Percentiles rank a stretch among this genome's conserved stretches.
Conservation (phyloP, 2,329 filamentous ascomycete species). For the Stagonosporopsis tanaceti region DNA sequence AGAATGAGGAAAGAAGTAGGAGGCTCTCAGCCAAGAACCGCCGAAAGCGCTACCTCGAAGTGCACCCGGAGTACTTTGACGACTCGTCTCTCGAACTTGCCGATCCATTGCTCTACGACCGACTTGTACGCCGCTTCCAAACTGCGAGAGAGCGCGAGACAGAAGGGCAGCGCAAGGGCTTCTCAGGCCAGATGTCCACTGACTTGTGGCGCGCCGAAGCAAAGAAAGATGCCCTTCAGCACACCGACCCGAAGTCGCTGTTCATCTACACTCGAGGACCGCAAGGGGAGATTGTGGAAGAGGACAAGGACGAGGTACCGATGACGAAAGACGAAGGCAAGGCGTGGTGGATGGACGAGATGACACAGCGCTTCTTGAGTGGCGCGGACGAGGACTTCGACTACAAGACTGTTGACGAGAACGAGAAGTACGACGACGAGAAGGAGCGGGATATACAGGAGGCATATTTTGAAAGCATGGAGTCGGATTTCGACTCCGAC, state of each 20-base stretch:
- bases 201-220: conserved; percentile 80
- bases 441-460: conserved; percentile 72
- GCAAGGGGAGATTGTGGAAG: conserved; percentile 64
- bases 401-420: conserved; percentile 73
- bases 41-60: conserved; percentile 76
- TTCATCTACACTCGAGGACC: conserved; percentile 60
- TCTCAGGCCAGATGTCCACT: conserved; percentile 78
- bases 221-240: conserved; percentile 70
- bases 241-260: conserved; percentile 60
- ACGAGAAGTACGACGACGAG: conserved; percentile 76
- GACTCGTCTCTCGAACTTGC: conserved; percentile 67
- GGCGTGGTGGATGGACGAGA: conserved; percentile 74
- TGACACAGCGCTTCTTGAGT: conserved; percentile 76
- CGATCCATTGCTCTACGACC: conserved; percentile 83
- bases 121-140: conserved; percentile 79
- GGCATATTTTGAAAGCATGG: conserved; percentile 81
- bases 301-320: conserved; percentile 65
- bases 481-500: conserved; percentile 69
- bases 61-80: conserved; percentile 75
- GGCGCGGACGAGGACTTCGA: conserved; percentile 83
- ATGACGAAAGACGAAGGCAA: conserved; percentile 71
- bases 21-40: conserved; percentile 74
- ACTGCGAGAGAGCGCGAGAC: conserved; percentile 75
- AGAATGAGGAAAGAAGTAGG: conserved; percentile 30
- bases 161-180: conserved; percentile 77